Conservation (phyloP, 495 filamentous ascomycete genomes). For the Penicillium roqueforti region DNA sequence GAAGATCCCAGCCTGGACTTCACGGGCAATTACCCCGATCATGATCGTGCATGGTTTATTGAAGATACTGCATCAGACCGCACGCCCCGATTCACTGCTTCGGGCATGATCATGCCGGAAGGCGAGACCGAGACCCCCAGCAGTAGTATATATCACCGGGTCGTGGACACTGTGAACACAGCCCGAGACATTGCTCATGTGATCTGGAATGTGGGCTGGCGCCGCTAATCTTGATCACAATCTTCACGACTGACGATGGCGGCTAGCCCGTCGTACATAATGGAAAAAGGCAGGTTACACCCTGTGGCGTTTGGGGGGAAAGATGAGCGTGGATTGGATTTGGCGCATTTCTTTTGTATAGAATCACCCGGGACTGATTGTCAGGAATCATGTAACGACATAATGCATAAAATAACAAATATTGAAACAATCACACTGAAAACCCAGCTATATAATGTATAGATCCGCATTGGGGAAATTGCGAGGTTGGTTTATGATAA, state of each 20-base stretch:
- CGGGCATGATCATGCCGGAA: conserved; percentile 84
- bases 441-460: too few species aligned
- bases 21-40: conserved; percentile 25
- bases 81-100: conserved; percentile 63
- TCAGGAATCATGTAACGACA: background rate
- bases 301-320: background rate
- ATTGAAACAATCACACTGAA: background rate
- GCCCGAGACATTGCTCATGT: conserved; percentile 94
- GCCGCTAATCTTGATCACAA: conserved; percentile 46
- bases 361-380: background rate
- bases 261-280: conserved; percentile 3
- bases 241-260: background rate
- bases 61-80: conserved; percentile 32
- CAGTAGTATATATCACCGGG: conserved; percentile 67
- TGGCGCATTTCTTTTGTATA: background rate
- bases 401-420: conserved; percentile 3
- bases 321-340: background rate
- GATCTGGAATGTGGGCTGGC: conserved; percentile 98
- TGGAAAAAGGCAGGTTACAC: background rate
- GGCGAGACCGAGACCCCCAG: conserved; percentile 61
- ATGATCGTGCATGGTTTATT: conserved; percentile 36
- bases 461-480: too few species aligned
- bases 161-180: conserved; percentile 94
- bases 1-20: conserved; percentile 52
- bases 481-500: too few species aligned